A percentile compares a stretch with the other conserved stretches of the same genome.
Conservation (phyloP, 1,139 yeast genomes). For the Blastobotrys serpentis region DNA sequence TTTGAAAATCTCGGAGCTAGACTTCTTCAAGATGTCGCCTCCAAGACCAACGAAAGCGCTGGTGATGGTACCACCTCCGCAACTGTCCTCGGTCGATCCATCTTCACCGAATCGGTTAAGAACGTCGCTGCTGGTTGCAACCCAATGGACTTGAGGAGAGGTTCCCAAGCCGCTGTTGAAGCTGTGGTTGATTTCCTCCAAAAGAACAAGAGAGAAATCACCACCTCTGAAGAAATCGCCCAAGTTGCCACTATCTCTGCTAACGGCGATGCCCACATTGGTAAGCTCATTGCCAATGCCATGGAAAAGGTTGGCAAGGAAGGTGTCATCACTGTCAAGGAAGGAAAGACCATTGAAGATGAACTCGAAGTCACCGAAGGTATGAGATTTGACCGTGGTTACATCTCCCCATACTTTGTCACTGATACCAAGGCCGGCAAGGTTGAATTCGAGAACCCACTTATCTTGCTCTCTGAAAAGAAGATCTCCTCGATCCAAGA, state of each 20-base stretch:
- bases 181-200: slow-evolving; percentile 90
- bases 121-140: slow-evolving; percentile 99
- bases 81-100: slow-evolving; percentile 94
- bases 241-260: slow-evolving; percentile 99
- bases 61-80: slow-evolving; percentile 99
- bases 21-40: slow-evolving; percentile 94
- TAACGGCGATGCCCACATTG: slow-evolving; percentile 94
- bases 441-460: slow-evolving; percentile 96
- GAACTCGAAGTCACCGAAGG: slow-evolving; percentile 98
- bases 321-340: slow-evolving; percentile 98
- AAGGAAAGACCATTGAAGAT: slow-evolving; percentile 95
- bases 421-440: slow-evolving; percentile 96
- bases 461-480: slow-evolving; percentile 87
- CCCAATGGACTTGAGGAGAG: slow-evolving; percentile 99
- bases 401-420: slow-evolving; percentile 95
- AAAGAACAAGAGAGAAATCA: slow-evolving; percentile 91
- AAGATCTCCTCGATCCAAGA: slow-evolving; percentile 92
- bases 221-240: slow-evolving; percentile 95
- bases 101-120: slow-evolving; percentile 95
- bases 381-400: slow-evolving; percentile 99
- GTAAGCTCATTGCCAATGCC: slow-evolving; percentile 89
- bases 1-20: slow-evolving; percentile 97
- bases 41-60: slow-evolving; percentile 97
- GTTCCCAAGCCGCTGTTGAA: slow-evolving; percentile 98
- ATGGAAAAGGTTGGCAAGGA: slow-evolving; percentile 99